Conservation (phyloP, 2,329 filamentous ascomycete species). For the Botryotinia calthae region DNA sequence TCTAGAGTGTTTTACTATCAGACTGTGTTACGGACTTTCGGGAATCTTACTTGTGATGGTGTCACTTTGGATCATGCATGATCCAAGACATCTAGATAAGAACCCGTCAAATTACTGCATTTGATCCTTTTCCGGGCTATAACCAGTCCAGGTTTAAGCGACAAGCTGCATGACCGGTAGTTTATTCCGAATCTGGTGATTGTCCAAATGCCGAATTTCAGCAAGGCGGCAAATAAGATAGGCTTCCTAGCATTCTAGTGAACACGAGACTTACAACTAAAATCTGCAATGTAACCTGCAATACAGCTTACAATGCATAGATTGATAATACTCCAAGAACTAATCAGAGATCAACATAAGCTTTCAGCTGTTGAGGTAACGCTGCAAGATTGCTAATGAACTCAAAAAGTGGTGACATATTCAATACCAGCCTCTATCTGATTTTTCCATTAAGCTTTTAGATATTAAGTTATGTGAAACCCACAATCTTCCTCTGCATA, state of each 20-base stretch:
- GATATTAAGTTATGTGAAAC: background rate
- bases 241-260: background rate
- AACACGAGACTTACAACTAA: background rate
- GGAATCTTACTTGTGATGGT: background rate
- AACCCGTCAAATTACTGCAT: background rate
- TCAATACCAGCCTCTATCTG: background rate
- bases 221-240: background rate
- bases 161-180: background rate
- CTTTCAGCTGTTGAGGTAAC: background rate
- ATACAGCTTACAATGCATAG: background rate
- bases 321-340: background rate
- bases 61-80: background rate
- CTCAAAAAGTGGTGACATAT: background rate
- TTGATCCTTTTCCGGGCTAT: background rate
- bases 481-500: background rate
- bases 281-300: background rate
- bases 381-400: background rate
- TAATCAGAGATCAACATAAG: too few relatives aligned
- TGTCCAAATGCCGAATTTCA: background rate
- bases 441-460: background rate
- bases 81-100: background rate
- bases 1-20: background rate
- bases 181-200: background rate
- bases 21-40: background rate
- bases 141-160: background rate